Percentiles rank a stretch among this genome's conserved stretches.
Conservation (phyloP, 1,284 basidiomycete genomes). For the Trichosporon ovoides region DNA sequence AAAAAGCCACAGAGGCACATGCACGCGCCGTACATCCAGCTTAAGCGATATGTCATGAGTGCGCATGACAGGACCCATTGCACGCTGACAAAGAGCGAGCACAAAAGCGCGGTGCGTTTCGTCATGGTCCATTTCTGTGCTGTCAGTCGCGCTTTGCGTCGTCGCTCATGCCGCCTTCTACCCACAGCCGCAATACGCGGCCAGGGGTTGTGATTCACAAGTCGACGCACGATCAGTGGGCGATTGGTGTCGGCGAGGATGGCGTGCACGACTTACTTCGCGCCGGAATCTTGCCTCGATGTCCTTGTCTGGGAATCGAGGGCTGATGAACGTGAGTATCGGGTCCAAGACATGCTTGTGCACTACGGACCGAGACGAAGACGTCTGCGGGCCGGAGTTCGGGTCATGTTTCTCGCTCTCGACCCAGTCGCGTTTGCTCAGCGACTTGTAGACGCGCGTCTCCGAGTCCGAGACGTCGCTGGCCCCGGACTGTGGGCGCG, state of each 20-base stretch:
- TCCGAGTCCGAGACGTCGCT: not conserved
- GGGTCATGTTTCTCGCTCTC: not conserved
- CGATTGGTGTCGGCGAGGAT: not conserved
- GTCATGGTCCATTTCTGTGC: conserved; percentile 26
- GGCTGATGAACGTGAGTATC: not conserved
- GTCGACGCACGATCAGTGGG: not conserved
- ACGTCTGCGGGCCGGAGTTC: not conserved
- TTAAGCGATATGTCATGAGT: conserved; percentile 20
- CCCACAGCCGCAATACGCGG: no score
- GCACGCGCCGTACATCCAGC: conserved; percentile 33
- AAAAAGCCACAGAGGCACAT: conserved; percentile 37
- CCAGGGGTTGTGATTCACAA: no score
- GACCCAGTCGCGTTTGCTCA: not conserved
- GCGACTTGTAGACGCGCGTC: not conserved
- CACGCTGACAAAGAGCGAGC: conserved; percentile 36
- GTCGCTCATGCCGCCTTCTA: no score
- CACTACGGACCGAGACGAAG: not conserved
- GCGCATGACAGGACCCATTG: conserved; percentile 37
- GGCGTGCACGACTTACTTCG: conserved; percentile 30
- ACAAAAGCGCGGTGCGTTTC: conserved; percentile 17
- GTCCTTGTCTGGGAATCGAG: conserved; percentile 36
- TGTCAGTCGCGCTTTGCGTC: not conserved
- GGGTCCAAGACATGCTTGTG: not conserved
- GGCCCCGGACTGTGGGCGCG: not conserved
- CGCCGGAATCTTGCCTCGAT: conserved; percentile 41